A percentile compares a stretch with the other conserved stretches of the same genome.
These are phyloP conservation scores for Articulospora tetracladia DNA, from an alignment of 495 filamentous ascomycete genomes.

Conservation along the genomic window DNA sequence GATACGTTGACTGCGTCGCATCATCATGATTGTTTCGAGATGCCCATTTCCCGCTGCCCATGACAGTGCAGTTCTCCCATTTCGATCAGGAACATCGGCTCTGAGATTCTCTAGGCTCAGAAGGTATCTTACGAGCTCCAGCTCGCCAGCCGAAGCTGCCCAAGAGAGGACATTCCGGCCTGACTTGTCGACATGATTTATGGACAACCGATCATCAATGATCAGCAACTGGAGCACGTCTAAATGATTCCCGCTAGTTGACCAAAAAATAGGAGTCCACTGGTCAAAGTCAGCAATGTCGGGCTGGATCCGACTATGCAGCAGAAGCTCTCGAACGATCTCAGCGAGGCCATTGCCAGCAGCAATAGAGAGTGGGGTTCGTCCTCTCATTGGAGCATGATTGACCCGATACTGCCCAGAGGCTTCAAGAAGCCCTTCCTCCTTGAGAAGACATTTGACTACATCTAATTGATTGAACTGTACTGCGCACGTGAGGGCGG, in stretches of 20 bases:
- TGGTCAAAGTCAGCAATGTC: slow-evolving; percentile 6
- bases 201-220: neutral
- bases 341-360: slow-evolving; percentile 15
- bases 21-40: neutral
- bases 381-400: slow-evolving; percentile 3
- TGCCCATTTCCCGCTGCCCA: slow-evolving; percentile 24
- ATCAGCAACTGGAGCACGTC: slow-evolving; percentile 2
- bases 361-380: slow-evolving; percentile 26
- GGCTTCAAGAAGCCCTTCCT: slow-evolving; percentile 1
- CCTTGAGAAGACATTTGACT: slow-evolving; percentile 6
- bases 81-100: slow-evolving; percentile 9
- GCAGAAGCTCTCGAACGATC: slow-evolving; percentile 6
- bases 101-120: neutral
- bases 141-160: slow-evolving; percentile 19
- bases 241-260: slow-evolving; percentile 7
- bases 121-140: slow-evolving; percentile 15
- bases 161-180: slow-evolving; percentile 25
- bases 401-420: neutral
- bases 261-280: slow-evolving; percentile 21
- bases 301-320: neutral
- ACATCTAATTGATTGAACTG: slow-evolving; percentile 14
- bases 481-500: slow-evolving; percentile 10
- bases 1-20: slow-evolving; percentile 11
- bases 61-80: slow-evolving; percentile 17
- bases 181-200: slow-evolving; percentile 20